Evolutionary conservation across 2,329 filamentous ascomycete genomes (phyloP).

Genomic region (Aschersonia sp.): DNA sequence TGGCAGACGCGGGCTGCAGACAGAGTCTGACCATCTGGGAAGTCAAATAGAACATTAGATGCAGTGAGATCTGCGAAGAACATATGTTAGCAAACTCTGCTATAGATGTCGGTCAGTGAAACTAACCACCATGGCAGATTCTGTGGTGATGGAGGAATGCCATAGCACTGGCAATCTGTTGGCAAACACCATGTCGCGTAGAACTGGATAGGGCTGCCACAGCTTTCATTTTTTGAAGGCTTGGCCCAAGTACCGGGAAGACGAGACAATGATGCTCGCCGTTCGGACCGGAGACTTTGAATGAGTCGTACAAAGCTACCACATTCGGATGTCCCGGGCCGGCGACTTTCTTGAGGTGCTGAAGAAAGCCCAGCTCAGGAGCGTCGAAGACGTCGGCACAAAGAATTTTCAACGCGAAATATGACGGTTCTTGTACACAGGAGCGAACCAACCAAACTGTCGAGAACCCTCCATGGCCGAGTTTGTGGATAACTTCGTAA

Average conservation of each 20-base stretch:
- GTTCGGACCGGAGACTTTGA: constrained; percentile 2
- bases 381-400: constrained; percentile 2
- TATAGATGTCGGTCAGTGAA: not conserved
- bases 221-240: not conserved
- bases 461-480: constrained; percentile 7
- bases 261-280: constrained; percentile 3
- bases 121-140: constrained; percentile 4
- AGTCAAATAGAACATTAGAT: constrained; percentile 2
- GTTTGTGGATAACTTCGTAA: constrained; percentile 6
- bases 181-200: constrained; percentile 2
- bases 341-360: constrained; percentile 2
- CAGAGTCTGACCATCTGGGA: constrained; percentile 1
- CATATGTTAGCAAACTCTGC: not conserved
- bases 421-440: not conserved
- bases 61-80: constrained; percentile 2
- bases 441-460: constrained; percentile 5
- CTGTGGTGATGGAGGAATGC: constrained; percentile 4
- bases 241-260: constrained; percentile 3
- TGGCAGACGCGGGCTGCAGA: constrained; percentile 1
- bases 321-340: constrained; percentile 4
- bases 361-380: not conserved
- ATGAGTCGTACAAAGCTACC: constrained; percentile 1
- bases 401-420: constrained; percentile 5
- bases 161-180: constrained; percentile 4
- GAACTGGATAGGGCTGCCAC: not conserved